Conservation (phyloP, 495 filamentous ascomycete species). For the Parathielavia appendiculata region DNA sequence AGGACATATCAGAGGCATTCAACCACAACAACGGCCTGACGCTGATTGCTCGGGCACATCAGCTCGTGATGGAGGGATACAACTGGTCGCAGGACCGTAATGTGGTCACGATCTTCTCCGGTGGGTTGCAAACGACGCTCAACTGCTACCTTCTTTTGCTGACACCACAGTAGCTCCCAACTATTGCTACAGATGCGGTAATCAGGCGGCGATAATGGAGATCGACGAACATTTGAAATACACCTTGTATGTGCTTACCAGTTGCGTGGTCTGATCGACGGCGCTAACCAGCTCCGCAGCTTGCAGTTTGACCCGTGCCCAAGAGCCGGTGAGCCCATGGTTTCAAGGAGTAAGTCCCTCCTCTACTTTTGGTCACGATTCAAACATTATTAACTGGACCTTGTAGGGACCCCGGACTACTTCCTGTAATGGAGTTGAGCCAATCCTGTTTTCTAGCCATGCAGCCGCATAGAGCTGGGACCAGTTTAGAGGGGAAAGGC, state of each 20-base stretch:
- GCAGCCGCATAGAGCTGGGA: slow-evolving; percentile 6
- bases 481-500: slow-evolving; percentile 1
- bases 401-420: slow-evolving; percentile 26
- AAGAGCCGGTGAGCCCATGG: slow-evolving; percentile 95
- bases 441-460: slow-evolving; percentile 11
- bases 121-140: slow-evolving; percentile 43
- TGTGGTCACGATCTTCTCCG: slow-evolving; percentile 98
- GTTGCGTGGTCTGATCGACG: too few species aligned
- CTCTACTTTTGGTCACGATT: background rate
- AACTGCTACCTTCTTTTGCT: slow-evolving; percentile 14
- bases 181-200: slow-evolving; percentile 97
- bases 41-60: slow-evolving; percentile 87
- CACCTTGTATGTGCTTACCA: slow-evolving; percentile 76
- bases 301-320: slow-evolving; percentile 99
- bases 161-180: slow-evolving; percentile 65
- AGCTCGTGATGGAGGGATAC: slow-evolving; percentile 97
- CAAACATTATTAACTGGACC: background rate
- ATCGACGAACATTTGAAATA: slow-evolving; percentile 99
- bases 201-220: slow-evolving; percentile 99
- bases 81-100: slow-evolving; percentile 97
- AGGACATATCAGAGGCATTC: slow-evolving; percentile 99
- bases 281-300: slow-evolving; percentile 47
- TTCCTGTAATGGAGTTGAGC: slow-evolving; percentile 22
- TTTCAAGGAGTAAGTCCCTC: slow-evolving; percentile 70
- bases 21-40: slow-evolving; percentile 99